Evolutionary conservation across 441 rosid species (phyloP).

Genomic region (Biscutella laevigata): DNA sequence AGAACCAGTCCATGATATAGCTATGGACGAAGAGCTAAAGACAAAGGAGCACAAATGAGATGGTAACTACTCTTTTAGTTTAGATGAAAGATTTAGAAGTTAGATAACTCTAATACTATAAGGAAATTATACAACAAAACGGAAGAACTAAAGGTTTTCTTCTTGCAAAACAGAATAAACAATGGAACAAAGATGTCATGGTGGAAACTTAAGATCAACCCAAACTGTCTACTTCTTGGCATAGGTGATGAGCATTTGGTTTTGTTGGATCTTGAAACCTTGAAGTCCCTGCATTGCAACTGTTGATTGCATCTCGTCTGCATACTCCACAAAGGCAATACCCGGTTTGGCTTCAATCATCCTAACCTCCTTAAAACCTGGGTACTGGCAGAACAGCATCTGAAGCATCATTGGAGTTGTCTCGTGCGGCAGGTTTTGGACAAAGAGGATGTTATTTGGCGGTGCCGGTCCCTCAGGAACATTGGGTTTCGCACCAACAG

Average conservation of each 20-base stretch:
- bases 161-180: neutral
- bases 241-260: conserved; percentile 72
- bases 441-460: conserved; percentile 81
- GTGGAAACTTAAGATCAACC: neutral
- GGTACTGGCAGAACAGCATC: conserved; percentile 61
- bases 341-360: conserved; percentile 96
- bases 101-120: neutral
- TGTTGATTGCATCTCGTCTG: conserved; percentile 81
- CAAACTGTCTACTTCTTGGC: conserved; percentile 63
- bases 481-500: conserved; percentile 55
- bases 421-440: conserved; percentile 87
- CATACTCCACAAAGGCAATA: conserved; percentile 88
- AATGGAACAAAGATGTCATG: neutral
- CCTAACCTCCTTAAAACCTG: conserved; percentile 88
- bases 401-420: conserved; percentile 78
- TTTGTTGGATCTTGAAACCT: conserved; percentile 67
- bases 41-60: no score
- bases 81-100: neutral
- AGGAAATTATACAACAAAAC: neutral
- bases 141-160: neutral
- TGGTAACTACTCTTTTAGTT: no score
- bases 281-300: conserved; percentile 83
- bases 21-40: neutral
- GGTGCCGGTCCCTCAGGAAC: conserved; percentile 90
- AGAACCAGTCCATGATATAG: no score